Percentiles rank a stretch among this genome's conserved stretches.
phyloP scores from a whole-genome alignment of 192 early-diverging fungal genomes.

The Coemansia sp. region DNA sequence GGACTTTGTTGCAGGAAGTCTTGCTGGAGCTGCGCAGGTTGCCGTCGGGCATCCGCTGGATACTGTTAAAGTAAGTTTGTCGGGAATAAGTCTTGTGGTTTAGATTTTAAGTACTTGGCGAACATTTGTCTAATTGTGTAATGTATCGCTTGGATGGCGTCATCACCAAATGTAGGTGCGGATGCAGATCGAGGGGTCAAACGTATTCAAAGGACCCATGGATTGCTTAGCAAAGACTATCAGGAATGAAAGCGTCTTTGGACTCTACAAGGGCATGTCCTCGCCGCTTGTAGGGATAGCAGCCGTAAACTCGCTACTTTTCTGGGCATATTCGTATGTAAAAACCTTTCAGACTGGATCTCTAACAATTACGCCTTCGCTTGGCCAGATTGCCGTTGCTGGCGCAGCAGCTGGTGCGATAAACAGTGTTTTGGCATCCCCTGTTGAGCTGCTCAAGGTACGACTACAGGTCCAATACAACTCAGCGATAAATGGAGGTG shows the following conservation, averaged over 20 bases:
- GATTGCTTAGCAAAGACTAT: slow-evolving; percentile 87
- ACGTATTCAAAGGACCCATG: slow-evolving; percentile 69
- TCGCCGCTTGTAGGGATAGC: slow-evolving; percentile 79
- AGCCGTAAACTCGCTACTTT: slow-evolving; percentile 85
- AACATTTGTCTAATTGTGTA: background rate
- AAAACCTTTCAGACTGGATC: slow-evolving; percentile 59
- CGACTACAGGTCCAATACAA: slow-evolving; percentile 88
- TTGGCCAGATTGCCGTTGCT: slow-evolving; percentile 77
- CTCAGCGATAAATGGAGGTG: slow-evolving; percentile 8
- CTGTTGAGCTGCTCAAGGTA: slow-evolving; percentile 94
- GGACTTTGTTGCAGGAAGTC: slow-evolving; percentile 67
- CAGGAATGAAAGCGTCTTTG: slow-evolving; percentile 74
- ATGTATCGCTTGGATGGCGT: slow-evolving; percentile 16
- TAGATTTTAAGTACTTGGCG: no score
- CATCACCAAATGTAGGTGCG: slow-evolving; percentile 60
- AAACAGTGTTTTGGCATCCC: slow-evolving; percentile 84
- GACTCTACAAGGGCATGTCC: slow-evolving; percentile 87
- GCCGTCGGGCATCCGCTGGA: slow-evolving; percentile 81
- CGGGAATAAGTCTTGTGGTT: background rate
- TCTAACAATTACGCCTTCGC: slow-evolving; percentile 57
- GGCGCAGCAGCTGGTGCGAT: slow-evolving; percentile 87
- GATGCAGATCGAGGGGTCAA: slow-evolving; percentile 63
- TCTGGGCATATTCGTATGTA: slow-evolving; percentile 76
- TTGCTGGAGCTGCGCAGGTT: slow-evolving; percentile 71
- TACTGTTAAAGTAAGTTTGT: slow-evolving; percentile 68